A percentile compares a stretch with the other conserved stretches of the same genome.
These are phyloP conservation scores for Anethum foeniculum DNA, from an alignment of 140 eudicot genomes.

Conservation along the genomic window DNA sequence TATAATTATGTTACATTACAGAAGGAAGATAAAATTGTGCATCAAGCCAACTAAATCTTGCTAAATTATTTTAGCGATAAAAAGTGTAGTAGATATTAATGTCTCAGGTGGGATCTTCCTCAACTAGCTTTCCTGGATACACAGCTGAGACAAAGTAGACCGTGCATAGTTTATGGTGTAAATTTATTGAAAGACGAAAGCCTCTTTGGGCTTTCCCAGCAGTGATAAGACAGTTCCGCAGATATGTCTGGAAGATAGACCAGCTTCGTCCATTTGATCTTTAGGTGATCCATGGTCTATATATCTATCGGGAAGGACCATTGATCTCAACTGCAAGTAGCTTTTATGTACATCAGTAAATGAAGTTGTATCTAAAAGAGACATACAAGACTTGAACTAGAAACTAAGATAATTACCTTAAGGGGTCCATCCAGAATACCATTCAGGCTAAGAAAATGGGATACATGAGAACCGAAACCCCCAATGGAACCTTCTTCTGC, in stretches of 20 bases:
- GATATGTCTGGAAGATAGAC: conserved; percentile 66
- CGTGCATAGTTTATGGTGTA: neutral
- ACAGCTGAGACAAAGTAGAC: conserved; percentile 3
- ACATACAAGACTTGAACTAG: neutral
- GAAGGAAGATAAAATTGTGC: neutral
- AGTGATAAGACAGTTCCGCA: conserved; percentile 66
- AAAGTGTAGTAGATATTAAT: neutral
- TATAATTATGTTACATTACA: neutral
- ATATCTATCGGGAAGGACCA: conserved; percentile 85
- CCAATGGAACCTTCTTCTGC: conserved; percentile 91
- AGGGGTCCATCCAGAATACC: conserved; percentile 76
- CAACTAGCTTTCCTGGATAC: neutral
- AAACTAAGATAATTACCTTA: conserved; percentile 38
- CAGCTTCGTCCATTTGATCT: conserved; percentile 70
- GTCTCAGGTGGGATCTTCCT: conserved; percentile 7
- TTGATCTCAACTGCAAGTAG: conserved; percentile 62
- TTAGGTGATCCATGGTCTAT: conserved; percentile 78
- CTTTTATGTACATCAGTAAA: neutral
- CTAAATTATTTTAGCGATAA: neutral
- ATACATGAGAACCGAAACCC: conserved; percentile 85
- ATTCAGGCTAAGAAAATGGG: conserved; percentile 64
- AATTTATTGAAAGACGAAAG: conserved; percentile 30
- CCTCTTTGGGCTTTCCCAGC: conserved; percentile 67
- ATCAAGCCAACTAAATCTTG: neutral
- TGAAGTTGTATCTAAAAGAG: neutral